Percentiles rank a stretch among this genome's conserved stretches.
Conservation (phyloP, 2,329 filamentous ascomycete species). For the Aspergillus intermedius region DNA sequence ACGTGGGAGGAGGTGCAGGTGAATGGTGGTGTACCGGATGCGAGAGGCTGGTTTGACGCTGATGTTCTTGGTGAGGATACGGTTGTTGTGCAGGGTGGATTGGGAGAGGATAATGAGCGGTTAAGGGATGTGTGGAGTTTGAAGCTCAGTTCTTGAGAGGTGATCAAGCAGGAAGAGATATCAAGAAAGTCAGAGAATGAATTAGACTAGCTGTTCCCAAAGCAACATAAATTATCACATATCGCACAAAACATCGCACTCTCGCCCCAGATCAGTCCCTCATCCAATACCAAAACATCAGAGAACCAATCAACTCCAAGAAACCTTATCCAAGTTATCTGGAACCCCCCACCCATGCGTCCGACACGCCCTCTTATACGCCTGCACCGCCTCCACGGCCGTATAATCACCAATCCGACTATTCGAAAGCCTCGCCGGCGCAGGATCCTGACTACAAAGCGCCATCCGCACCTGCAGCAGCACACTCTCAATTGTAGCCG, state of each 20-base stretch:
- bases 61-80: constrained; percentile 31
- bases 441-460: constrained; percentile 60
- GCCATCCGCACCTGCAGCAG: constrained; percentile 75
- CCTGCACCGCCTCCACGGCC: constrained; percentile 64
- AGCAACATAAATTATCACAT: too few relatives aligned
- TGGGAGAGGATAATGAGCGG: constrained; percentile 48
- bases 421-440: constrained; percentile 61
- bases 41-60: constrained; percentile 51
- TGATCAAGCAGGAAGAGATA: too few relatives aligned
- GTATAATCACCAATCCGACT: constrained; percentile 49
- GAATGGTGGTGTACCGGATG: constrained; percentile 26
- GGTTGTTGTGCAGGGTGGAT: constrained; percentile 46
- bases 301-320: constrained; percentile 15
- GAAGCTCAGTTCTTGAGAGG: too few relatives aligned
- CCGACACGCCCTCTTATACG: constrained; percentile 62
- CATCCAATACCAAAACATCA: background rate
- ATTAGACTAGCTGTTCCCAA: too few relatives aligned
- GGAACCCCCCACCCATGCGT: constrained; percentile 70
- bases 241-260: too few relatives aligned
- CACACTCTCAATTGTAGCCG: constrained; percentile 68
- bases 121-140: constrained; percentile 44
- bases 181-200: too few relatives aligned
- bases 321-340: constrained; percentile 49
- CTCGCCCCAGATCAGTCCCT: too few relatives aligned
- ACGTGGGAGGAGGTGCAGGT: constrained; percentile 30